phyloP scores from a whole-genome alignment of 768 basidiomycete genomes.

The Suillus variegatus region DNA sequence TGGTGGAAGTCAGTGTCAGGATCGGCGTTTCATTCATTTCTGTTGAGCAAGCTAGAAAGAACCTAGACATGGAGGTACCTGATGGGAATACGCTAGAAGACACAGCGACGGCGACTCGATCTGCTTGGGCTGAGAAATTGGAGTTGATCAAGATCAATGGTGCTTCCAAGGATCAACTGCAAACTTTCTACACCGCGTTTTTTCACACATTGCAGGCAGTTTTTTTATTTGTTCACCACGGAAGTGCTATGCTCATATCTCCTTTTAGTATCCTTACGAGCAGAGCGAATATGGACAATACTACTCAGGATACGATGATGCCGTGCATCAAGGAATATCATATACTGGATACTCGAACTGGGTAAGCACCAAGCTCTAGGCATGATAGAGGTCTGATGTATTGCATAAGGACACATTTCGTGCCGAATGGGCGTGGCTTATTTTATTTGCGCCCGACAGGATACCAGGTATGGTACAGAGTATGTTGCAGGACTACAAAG shows the following conservation, averaged over 20 bases:
- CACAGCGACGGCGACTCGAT: slow-evolving; percentile 49
- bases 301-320: slow-evolving; percentile 77
- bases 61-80: slow-evolving; percentile 51
- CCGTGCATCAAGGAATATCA: slow-evolving; percentile 62
- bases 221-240: not conserved
- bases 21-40: slow-evolving; percentile 79
- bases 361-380: slow-evolving; percentile 41
- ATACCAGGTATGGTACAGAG: slow-evolving; percentile 73
- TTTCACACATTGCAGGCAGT: slow-evolving; percentile 62
- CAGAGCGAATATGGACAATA: slow-evolving; percentile 65
- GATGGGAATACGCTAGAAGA: slow-evolving; percentile 49
- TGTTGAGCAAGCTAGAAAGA: slow-evolving; percentile 59
- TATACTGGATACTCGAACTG: slow-evolving; percentile 84
- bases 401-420: slow-evolving; percentile 68
- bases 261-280: slow-evolving; percentile 71
- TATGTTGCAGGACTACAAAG: slow-evolving; percentile 77
- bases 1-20: slow-evolving; percentile 48
- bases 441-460: slow-evolving; percentile 77
- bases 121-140: slow-evolving; percentile 60
- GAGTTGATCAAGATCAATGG: slow-evolving; percentile 51
- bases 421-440: slow-evolving; percentile 78
- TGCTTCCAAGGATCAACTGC: slow-evolving; percentile 46
- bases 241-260: slow-evolving; percentile 5
- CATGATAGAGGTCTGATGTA: not conserved
- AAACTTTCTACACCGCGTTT: slow-evolving; percentile 60